Conservation (phyloP, 371 early-diverging fungal species). For the Mortierella sp. region DNA sequence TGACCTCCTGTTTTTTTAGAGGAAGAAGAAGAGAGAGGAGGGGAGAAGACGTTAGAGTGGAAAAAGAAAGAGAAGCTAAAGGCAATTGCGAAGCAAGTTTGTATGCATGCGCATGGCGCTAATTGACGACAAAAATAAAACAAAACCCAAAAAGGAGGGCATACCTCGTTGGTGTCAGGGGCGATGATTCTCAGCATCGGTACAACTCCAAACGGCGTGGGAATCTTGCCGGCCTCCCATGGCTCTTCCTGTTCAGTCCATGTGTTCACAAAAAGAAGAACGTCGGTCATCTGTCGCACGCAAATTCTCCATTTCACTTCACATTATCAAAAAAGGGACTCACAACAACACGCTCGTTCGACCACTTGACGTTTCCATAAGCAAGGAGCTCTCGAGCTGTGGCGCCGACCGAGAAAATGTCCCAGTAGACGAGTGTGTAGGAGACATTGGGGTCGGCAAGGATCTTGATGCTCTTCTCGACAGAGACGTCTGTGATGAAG, state of each 20-base stretch:
- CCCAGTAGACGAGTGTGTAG: constrained; percentile 34
- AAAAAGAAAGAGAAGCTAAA: not conserved
- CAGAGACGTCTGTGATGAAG: constrained; percentile 13
- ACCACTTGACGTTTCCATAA: constrained; percentile 37
- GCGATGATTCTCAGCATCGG: constrained; percentile 32
- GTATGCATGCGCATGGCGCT: not conserved
- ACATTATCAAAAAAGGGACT: not conserved
- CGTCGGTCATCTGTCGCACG: not conserved
- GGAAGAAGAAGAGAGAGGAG: not conserved
- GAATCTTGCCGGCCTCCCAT: constrained; percentile 19
- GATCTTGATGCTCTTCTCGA: constrained; percentile 27
- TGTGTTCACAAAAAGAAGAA: not conserved
- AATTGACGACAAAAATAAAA: not conserved
- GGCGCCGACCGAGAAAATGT: constrained; percentile 24
- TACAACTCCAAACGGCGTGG: constrained; percentile 41
- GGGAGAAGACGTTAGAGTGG: not conserved
- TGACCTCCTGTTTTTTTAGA: constrained; percentile 16
- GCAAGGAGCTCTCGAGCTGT: constrained; percentile 39
- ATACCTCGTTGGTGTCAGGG: constrained; percentile 29
- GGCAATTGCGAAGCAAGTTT: not conserved
- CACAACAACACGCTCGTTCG: constrained; percentile 17
- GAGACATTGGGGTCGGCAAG: constrained; percentile 22
- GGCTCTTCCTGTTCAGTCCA: constrained; percentile 2
- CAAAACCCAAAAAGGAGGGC: not conserved
- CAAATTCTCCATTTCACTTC: not conserved